Evolutionary conservation across 306 rosid genomes (phyloP), one percentile per base, ranked within the genome.

Genomic region (Vachellia collinsii): DNA sequence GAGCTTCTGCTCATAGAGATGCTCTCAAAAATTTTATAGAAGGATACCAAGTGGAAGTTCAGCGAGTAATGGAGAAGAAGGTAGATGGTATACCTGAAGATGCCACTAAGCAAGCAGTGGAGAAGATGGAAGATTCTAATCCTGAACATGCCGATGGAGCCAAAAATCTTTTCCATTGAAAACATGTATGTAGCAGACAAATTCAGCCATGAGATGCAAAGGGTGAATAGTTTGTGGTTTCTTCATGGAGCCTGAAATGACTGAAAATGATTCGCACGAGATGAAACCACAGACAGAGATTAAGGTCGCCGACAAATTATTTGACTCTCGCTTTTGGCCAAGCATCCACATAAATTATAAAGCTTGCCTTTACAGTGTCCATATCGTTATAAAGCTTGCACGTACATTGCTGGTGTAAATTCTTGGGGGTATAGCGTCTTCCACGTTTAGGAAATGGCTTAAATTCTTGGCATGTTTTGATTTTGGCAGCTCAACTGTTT

Each of bases 31-130:
- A 88, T 85, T 94, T 92, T 66, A 90, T 94, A 80, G 72, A 86
- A 79, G 97, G 94, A 67, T 93, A 92, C 84, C 95, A 91, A 82
- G 97, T 90, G 77, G 98, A 94, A 69, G 80, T 94, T 81, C 92
- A 90, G 66, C 87, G 90, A 82, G 88, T 79, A 74, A 80, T 86
- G 92, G 94, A 94, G 79, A 92, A 82, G 83, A 87, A 84, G 83
- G 84, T 82, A 74, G 87, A 75, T 69, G 81, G 85, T 56, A 81
- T 89, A 77, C 82, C 90, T 59, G 82, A 85, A 77, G 82, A 11
- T 11, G 17, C 34, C 36, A 58, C 91, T 81, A 91, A 90, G 72
- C 87, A 29, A 82, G 88, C 77, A 71, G 79, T 85, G 92, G 92
- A 94, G 80, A 92, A 82, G 84, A 74, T 86, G 4, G 7, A 43